Conservation (phyloP, 768 basidiomycete genomes). For the Lactifluus hygrophoroides region DNA sequence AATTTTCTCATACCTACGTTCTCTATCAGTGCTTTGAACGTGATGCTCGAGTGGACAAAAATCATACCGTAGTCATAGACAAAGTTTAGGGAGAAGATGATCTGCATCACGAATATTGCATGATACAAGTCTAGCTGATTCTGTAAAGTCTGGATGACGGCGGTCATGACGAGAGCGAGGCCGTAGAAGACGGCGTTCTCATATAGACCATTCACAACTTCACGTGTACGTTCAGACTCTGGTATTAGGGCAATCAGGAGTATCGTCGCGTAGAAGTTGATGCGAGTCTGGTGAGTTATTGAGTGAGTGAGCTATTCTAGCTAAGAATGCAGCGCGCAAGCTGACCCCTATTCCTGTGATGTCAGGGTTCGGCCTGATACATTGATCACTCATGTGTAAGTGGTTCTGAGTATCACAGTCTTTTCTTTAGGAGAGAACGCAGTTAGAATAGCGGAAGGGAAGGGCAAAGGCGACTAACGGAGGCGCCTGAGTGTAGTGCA, state of each 20-base stretch:
- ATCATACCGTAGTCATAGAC: slow-evolving; percentile 1
- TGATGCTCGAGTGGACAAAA: background rate
- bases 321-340: background rate
- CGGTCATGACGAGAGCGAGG: slow-evolving; percentile 5
- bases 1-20: background rate
- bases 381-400: background rate
- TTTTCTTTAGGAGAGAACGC: background rate
- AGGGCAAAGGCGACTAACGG: background rate
- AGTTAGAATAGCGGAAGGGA: background rate
- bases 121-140: slow-evolving; percentile 8
- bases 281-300: slow-evolving; percentile 1
- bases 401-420: background rate
- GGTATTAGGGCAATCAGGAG: background rate
- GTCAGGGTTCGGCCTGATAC: background rate
- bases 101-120: slow-evolving; percentile 14
- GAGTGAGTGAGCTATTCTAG: too few relatives aligned
- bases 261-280: slow-evolving; percentile 11
- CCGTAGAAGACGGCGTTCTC: background rate
- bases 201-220: background rate
- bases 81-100: background rate
- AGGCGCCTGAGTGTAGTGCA: too few relatives aligned
- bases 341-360: slow-evolving; percentile 4
- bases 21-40: background rate
- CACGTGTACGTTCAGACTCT: background rate
- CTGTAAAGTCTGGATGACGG: slow-evolving; percentile 1